Evolutionary conservation across 441 rosid species (phyloP), one percentile per base, ranked within the genome.

Genomic region (Bruguiera hainesii): DNA sequence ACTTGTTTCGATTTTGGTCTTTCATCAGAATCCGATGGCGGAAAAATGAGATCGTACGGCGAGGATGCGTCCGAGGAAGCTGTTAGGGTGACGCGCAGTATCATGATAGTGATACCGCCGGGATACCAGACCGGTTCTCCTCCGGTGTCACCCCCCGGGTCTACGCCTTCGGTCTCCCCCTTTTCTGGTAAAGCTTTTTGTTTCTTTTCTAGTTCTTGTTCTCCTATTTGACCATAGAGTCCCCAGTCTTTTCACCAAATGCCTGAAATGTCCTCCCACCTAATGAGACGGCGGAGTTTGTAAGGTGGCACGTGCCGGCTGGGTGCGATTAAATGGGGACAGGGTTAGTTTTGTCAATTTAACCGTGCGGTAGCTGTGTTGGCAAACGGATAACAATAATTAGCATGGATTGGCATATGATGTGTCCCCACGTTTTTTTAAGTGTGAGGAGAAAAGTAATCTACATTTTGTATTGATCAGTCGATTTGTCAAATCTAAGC

Each of bases 31-130:
- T 70, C 84, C 9, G 90, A 82, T 4, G 83, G 80, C 46, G 86
- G 84, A 64, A 82, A 63, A 66, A 76, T 66, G 56, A 78, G 81
- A 66, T 81, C 97, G 66, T 78, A 63, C 83, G 76, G 78, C 49
- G 90, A 76, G 2, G 96, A 78, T 6, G 19, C 80, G 56, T 4
- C 84, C 59, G 79, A 66, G 76, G 91, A 76, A 30, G 65, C 73
- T 21, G 68, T 66, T 68, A 91, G 68, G 80, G 96, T 93, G 66
- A 88, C 97, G 48, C 80, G 92, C 7, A 84, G 88, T 71, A 93
- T 93, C 72, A 93, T 84, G 89, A 93, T 93, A 60, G 79, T 93
- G 26, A 93, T 85, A 62, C 95, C 97, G 53, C 90, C 96, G 0
- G 96, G 91, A 0, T 81, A 80, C 66, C 90, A 78, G 80, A 59